Conservation (phyloP, 495 filamentous ascomycete species). For the Xanthoparmelia taractica region DNA sequence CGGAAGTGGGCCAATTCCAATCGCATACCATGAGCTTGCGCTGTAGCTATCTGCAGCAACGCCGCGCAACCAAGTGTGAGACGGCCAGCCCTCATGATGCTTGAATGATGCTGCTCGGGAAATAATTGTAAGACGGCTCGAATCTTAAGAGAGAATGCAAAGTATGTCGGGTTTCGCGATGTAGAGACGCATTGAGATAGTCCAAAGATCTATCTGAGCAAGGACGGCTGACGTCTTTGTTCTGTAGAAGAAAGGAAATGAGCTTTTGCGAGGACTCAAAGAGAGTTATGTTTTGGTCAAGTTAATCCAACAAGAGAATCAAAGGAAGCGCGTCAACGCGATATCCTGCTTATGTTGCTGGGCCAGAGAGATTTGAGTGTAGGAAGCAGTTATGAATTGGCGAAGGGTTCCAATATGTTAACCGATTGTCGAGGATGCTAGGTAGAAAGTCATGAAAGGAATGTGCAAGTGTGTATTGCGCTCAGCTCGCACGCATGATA, state of each 20-base stretch:
- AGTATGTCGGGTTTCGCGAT: neutral
- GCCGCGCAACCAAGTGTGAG: slow-evolving; percentile 27
- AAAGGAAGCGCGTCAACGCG: slow-evolving; percentile 2
- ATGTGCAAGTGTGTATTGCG: too few species aligned
- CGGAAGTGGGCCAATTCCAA: neutral
- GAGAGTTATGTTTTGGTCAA: neutral
- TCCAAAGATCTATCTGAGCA: neutral
- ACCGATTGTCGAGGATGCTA: neutral
- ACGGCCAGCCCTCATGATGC: slow-evolving; percentile 37
- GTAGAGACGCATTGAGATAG: neutral
- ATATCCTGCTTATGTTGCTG: neutral
- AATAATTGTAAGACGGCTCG: slow-evolving; percentile 13
- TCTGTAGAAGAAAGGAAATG: neutral
- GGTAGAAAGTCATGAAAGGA: too few species aligned
- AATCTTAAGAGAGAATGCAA: neutral
- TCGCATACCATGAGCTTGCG: slow-evolving; percentile 41
- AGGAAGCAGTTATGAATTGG: neutral
- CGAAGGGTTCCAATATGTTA: neutral
- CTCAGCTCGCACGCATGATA: neutral
- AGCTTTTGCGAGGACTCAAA: slow-evolving; percentile 1
- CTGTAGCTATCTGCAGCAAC: slow-evolving; percentile 32
- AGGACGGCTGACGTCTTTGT: neutral
- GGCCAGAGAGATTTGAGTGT: neutral
- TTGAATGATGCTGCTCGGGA: neutral
- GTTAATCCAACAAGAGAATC: neutral